These are phyloP conservation scores for Mycena haematopus DNA, from an alignment of 768 basidiomycete species.

Conservation along the genomic window DNA sequence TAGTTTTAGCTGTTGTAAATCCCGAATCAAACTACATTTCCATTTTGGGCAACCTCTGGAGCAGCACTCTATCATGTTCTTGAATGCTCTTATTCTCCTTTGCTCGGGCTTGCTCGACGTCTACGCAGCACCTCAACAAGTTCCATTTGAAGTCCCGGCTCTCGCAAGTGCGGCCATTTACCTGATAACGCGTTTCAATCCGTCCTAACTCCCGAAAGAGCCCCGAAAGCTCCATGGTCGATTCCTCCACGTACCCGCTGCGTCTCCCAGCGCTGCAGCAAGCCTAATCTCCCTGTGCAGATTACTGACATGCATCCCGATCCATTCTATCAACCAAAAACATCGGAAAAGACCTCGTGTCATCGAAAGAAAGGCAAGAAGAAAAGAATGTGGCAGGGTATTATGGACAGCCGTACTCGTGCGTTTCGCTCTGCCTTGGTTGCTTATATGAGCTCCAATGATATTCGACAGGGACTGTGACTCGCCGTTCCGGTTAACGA, in stretches of 20 bases:
- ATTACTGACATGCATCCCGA: constrained; percentile 89
- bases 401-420: constrained; percentile 77
- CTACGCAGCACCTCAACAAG: constrained; percentile 22
- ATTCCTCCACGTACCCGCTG: constrained; percentile 60
- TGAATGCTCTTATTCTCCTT: constrained; percentile 6
- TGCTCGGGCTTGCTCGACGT: constrained; percentile 11
- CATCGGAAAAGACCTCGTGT: constrained; percentile 68
- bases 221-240: constrained; percentile 67
- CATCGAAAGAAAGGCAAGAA: constrained; percentile 69
- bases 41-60: neutral
- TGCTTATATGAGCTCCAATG: constrained; percentile 4
- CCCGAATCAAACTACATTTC: neutral
- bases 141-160: constrained; percentile 10
- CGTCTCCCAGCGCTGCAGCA: neutral
- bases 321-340: constrained; percentile 59
- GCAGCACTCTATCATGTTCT: neutral
- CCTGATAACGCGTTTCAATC: neutral
- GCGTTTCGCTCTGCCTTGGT: constrained; percentile 34
- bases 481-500: constrained; percentile 78
- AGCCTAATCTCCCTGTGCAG: constrained; percentile 2
- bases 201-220: constrained; percentile 36
- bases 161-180: constrained; percentile 18
- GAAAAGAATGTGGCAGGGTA: constrained; percentile 58
- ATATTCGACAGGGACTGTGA: constrained; percentile 71
- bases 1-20: constrained; percentile 27